These are phyloP conservation scores for Schrenkiella parvula DNA, from an alignment of 345 rosid species.

Conservation along the genomic window DNA sequence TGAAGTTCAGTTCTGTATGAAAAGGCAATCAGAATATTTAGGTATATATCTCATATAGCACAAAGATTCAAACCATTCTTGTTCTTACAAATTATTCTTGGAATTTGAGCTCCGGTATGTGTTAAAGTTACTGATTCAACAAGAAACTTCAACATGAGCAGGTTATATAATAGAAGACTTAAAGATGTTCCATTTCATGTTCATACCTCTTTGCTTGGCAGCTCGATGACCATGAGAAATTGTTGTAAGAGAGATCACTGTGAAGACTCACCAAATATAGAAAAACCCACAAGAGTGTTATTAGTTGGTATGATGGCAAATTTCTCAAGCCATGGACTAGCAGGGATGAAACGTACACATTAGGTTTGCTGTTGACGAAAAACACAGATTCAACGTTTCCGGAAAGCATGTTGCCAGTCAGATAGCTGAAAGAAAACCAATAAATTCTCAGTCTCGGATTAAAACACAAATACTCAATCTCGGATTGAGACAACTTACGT, in stretches of 20 bases:
- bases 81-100: constrained; percentile 17
- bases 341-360: constrained; percentile 7
- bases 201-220: constrained; percentile 12
- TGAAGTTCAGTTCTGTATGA: constrained; percentile 1
- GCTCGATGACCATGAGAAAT: constrained; percentile 11
- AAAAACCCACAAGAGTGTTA: neutral
- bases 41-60: neutral
- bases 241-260: constrained; percentile 30
- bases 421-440: constrained; percentile 6
- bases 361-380: neutral
- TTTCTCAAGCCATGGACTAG: neutral
- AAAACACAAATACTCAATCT: neutral
- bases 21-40: neutral
- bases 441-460: neutral
- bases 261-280: neutral
- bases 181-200: neutral
- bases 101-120: constrained; percentile 20
- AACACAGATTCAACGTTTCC: constrained; percentile 4
- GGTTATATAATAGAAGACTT: neutral
- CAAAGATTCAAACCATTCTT: neutral
- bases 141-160: neutral
- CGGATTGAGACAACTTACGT: constrained; percentile 11
- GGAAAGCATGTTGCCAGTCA: constrained; percentile 24
- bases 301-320: neutral
- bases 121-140: constrained; percentile 9